phyloP scores from a whole-genome alignment of 2,329 filamentous ascomycete genomes.

The Dactylonectria estremocensis region DNA sequence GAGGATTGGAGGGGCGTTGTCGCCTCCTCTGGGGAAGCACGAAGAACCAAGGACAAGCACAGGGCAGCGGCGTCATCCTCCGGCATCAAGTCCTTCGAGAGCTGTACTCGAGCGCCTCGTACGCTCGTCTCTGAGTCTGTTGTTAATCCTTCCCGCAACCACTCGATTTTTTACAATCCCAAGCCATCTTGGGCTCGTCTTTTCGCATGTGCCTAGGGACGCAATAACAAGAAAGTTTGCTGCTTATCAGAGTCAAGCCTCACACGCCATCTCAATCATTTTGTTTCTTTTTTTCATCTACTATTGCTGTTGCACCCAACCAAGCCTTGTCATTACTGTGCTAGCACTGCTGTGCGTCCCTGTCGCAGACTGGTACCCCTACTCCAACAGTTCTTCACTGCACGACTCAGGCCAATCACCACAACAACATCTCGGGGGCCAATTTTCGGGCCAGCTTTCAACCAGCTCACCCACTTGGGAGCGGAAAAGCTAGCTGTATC shows the following conservation, averaged over 20 bases:
- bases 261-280: conserved; percentile 2
- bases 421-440: conserved; percentile 2
- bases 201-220: too few species aligned
- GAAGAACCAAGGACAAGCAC: not conserved
- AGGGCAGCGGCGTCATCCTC: conserved; percentile 3
- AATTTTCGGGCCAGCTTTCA: not conserved
- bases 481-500: not conserved
- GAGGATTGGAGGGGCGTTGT: not conserved
- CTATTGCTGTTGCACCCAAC: not conserved
- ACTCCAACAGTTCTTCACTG: not conserved
- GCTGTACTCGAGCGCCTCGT: not conserved
- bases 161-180: conserved; percentile 9
- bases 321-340: not conserved
- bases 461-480: not conserved
- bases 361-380: not conserved
- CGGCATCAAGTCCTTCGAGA: not conserved
- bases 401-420: conserved; percentile 5
- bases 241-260: not conserved
- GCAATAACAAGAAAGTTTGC: not conserved
- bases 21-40: conserved; percentile 6
- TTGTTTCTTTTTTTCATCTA: conserved; percentile 6
- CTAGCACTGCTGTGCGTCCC: conserved; percentile 1
- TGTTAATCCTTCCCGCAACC: conserved; percentile 7
- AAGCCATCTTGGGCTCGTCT: conserved; percentile 12
- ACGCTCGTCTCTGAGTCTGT: not conserved